These are phyloP conservation scores for Stemphylium beticola DNA, from an alignment of 2,329 filamentous ascomycete species.

Conservation along the genomic window DNA sequence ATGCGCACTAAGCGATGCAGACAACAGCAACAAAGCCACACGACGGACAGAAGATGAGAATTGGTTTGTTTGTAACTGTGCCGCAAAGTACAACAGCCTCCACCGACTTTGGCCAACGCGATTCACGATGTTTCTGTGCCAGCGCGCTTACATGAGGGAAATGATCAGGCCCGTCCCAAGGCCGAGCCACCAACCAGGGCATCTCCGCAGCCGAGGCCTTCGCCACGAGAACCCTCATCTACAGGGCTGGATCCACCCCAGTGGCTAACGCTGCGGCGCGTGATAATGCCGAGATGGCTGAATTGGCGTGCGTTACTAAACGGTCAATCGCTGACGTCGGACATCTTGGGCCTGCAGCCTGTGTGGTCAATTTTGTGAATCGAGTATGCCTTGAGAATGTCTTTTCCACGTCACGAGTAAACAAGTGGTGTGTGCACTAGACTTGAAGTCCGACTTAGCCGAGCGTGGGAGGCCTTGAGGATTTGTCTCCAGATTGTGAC, in stretches of 20 bases:
- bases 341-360: slow-evolving; percentile 6
- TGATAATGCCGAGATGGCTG: slow-evolving; percentile 15
- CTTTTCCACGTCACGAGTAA: slow-evolving; percentile 29
- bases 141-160: slow-evolving; percentile 6
- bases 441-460: slow-evolving; percentile 29
- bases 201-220: slow-evolving; percentile 12
- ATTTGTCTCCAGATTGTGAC: slow-evolving; percentile 15
- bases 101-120: slow-evolving; percentile 5
- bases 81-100: slow-evolving; percentile 2
- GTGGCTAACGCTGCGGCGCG: slow-evolving; percentile 7
- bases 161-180: slow-evolving; percentile 4
- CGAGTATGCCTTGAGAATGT: slow-evolving; percentile 22
- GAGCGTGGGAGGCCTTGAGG: slow-evolving; percentile 28
- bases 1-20: neutral
- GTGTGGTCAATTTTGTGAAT: slow-evolving; percentile 13
- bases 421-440: slow-evolving; percentile 8
- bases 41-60: too few species aligned
- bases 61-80: neutral
- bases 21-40: neutral
- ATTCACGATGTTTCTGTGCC: slow-evolving; percentile 3
- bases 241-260: slow-evolving; percentile 11
- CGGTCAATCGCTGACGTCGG: slow-evolving; percentile 22
- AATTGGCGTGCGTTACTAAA: slow-evolving; percentile 1
- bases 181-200: too few species aligned
- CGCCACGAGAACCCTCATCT: slow-evolving; percentile 10